Evolutionary conservation across 2,329 filamentous ascomycete species (phyloP), one percentile per base, ranked within the genome.

Genomic region (Malbranchea zuffiana): DNA sequence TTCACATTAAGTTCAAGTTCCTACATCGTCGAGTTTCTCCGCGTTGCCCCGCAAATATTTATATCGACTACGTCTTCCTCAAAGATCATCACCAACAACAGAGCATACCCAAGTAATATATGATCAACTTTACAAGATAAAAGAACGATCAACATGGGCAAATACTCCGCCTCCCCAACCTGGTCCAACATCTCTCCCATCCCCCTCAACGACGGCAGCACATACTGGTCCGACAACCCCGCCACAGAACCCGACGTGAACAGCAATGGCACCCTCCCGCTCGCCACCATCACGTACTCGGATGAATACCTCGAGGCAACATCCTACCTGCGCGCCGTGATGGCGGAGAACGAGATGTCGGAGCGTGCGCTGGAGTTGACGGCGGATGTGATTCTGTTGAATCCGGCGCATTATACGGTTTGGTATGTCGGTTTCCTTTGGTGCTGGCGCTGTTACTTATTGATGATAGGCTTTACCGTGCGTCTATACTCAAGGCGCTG

Each of bases 351-450:
- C 55, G 90, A 98, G 61, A 73, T 80, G 66, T 86, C 82, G 16
- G 72, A 79, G 15, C 74, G 90, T 32, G 82, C 78, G 23, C 71
- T 98, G 28, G 72, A 69, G 20, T 74, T 98, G 44, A 98, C 90
- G 3, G 80, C 86, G 55, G 78, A 88, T 60, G 78, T 98, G 54
- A 96, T 98, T 55, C 68, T 70, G 42, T 78, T 95, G 72, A 98
- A 98, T 60, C 83, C 90, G 11, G 87, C 90, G 1, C 90, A 98
- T 66, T 98, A 98, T 65, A 98, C 90, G 11, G 88, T 96, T 44
- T 98, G 90, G 90, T 74, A 54, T 44, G 63, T 39, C 8, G 19
- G 11, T n/a, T 27, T 33, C 13, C 35, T 32, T 10, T 5, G 13
- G 13, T 36, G n/a, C 4, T n/a, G n/a, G n/a, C n/a, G n/a, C n/a